Percentiles rank a stretch among this genome's conserved stretches.
These are phyloP conservation scores for Populus pruinosa DNA, from an alignment of 345 rosid genomes.

Conservation along the genomic window DNA sequence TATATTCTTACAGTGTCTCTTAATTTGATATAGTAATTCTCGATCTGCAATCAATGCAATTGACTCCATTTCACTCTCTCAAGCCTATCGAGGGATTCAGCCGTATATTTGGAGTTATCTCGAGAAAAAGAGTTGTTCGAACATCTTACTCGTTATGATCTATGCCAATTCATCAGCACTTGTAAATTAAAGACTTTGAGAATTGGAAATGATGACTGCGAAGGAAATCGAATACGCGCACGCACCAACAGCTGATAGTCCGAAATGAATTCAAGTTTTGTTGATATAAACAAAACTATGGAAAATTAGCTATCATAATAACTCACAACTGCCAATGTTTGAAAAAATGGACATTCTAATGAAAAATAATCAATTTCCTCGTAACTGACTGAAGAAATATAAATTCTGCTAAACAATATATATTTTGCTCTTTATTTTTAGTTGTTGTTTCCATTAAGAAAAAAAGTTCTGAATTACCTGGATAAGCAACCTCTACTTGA, in stretches of 20 bases:
- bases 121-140: not conserved
- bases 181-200: not conserved
- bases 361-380: not conserved
- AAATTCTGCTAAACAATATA: not conserved
- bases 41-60: not conserved
- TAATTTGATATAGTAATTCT: not conserved
- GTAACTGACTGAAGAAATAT: not conserved
- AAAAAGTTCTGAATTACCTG: not conserved
- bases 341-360: not conserved
- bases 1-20: not conserved
- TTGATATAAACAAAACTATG: not conserved
- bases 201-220: not conserved
- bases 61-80: not conserved
- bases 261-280: not conserved
- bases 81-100: not conserved
- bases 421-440: too few species aligned
- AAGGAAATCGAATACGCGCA: not conserved
- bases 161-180: not conserved
- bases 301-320: too few species aligned
- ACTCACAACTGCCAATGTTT: not conserved
- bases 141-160: not conserved
- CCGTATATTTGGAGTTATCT: not conserved
- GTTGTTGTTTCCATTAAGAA: too few species aligned
- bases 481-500: not conserved
- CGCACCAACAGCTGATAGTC: too few species aligned